Evolutionary conservation across 371 early-diverging fungal genomes (phyloP), one percentile per base, ranked within the genome.

Genomic region (Mucor circinelloides): DNA sequence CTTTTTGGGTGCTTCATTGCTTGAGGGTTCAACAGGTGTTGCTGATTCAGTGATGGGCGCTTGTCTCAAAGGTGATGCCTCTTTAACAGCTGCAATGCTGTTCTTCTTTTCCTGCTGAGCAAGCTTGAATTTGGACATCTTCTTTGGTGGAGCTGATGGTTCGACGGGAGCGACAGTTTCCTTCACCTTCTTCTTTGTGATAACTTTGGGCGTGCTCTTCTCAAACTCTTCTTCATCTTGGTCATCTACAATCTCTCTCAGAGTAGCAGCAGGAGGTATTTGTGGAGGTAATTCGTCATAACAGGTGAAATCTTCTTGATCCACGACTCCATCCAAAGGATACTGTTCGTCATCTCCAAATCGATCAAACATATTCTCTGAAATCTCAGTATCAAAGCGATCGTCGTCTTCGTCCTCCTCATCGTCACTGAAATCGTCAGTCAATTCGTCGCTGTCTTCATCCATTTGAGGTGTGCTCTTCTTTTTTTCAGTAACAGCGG

Each of bases 331-430:
- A n/a, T 81, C 80, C 27, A 77, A 77, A 17, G 82, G 81, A 40
- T 81, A 81, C 50, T 87, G 83, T 50, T 87, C 87, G 54, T 85
- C 85, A 58, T 85, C 88, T 19, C 80, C 85, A 48, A 84, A 79
- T 40, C 79, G 74, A 36, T 84, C 83, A 67, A 88, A 74, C 60
- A 86, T 76, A 13, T 61, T 66, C 4, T 76, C 79, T 3, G 78
- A 65, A 2, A 80, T 69, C 34, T 82, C 83, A 6, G 72, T 79
- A 62, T 87, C 88, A 36, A 86, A 87, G 28, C 80, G 79, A 23
- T 80, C 85, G 64, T 82, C 68, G 3, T 69, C 72, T 40, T 40
- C 50, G 6, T 52, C 52, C 6, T 65, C 62, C 3, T 67, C 61
- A 31, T 46, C 56, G 25, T 61, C 61, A 8, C 57, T 34, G 25